phyloP scores from a whole-genome alignment of 2,329 filamentous ascomycete species.

The Venturia carpophila region DNA sequence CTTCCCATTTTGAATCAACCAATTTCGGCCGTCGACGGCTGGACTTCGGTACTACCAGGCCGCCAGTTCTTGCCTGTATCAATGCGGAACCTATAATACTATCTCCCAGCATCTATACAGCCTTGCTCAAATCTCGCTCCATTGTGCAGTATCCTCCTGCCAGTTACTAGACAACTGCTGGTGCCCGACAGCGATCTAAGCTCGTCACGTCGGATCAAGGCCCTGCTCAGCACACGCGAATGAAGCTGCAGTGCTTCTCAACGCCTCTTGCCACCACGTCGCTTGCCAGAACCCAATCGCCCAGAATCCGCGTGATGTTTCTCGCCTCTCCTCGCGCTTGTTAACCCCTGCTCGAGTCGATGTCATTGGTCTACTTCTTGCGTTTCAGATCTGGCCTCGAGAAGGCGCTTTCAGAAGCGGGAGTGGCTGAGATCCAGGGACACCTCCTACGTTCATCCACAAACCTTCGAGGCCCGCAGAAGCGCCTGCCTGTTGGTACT shows the following conservation, averaged over 20 bases:
- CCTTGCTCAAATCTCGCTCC: too few relatives aligned
- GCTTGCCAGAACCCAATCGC: not conserved
- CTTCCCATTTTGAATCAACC: not conserved
- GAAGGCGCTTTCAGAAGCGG: not conserved
- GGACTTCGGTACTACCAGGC: too few relatives aligned
- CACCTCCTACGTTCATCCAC: not conserved
- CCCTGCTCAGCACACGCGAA: not conserved
- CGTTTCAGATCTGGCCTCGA: slow-evolving; percentile 5
- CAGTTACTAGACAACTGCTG: too few relatives aligned
- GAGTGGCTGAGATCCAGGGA: slow-evolving; percentile 7
- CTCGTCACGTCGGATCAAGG: too few relatives aligned
- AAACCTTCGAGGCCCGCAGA: not conserved
- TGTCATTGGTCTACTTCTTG: not conserved
- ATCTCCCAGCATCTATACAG: too few relatives aligned
- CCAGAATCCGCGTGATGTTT: not conserved
- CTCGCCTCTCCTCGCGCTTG: not conserved
- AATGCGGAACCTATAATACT: too few relatives aligned
- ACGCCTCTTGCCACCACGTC: not conserved
- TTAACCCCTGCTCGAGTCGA: not conserved
- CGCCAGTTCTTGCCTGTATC: too few relatives aligned
- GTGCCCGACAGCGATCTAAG: too few relatives aligned
- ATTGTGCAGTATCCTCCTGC: too few relatives aligned
- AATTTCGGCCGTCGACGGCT: not conserved
- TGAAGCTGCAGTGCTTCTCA: not conserved
- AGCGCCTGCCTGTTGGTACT: not conserved